Evolutionary conservation across 2,329 filamentous ascomycete genomes (phyloP).

Genomic region (Thermoascus crustaceus): DNA sequence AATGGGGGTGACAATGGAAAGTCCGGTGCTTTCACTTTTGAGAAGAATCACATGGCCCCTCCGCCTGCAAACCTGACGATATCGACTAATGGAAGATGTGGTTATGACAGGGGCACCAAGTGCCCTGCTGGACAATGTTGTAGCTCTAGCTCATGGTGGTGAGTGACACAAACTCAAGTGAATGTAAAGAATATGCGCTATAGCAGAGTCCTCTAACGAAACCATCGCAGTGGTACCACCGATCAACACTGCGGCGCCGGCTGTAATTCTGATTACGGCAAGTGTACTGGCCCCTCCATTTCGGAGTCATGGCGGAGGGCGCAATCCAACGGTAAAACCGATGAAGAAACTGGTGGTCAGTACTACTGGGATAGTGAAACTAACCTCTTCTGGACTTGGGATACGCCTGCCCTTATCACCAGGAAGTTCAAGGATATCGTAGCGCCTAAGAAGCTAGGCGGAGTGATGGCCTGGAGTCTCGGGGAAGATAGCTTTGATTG

Average conservation of each 20-base stretch:
- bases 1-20: conserved; percentile 52
- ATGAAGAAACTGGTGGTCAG: conserved; percentile 52
- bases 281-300: conserved; percentile 42
- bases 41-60: conserved; percentile 21
- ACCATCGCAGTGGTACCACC: conserved; percentile 26
- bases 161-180: conserved; percentile 9
- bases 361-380: conserved; percentile 58
- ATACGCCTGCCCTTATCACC: conserved; percentile 53
- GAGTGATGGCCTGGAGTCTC: conserved; percentile 68
- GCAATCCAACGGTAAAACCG: conserved; percentile 45
- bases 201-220: no score
- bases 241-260: conserved; percentile 24
- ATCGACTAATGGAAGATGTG: conserved; percentile 26
- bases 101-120: conserved; percentile 18
- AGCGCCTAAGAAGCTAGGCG: conserved; percentile 50
- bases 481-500: conserved; percentile 53
- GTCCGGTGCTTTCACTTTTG: conserved; percentile 44
- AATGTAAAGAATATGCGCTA: no score
- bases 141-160: conserved; percentile 34
- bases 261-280: conserved; percentile 33
- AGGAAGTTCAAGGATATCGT: conserved; percentile 57
- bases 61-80: conserved; percentile 18
- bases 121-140: conserved; percentile 27
- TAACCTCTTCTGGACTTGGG: conserved; percentile 66
- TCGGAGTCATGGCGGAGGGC: conserved; percentile 52